Base-by-base conservation (phyloP, 495 filamentous ascomycete genomes). In the Xeromyces bisporus region DNA sequence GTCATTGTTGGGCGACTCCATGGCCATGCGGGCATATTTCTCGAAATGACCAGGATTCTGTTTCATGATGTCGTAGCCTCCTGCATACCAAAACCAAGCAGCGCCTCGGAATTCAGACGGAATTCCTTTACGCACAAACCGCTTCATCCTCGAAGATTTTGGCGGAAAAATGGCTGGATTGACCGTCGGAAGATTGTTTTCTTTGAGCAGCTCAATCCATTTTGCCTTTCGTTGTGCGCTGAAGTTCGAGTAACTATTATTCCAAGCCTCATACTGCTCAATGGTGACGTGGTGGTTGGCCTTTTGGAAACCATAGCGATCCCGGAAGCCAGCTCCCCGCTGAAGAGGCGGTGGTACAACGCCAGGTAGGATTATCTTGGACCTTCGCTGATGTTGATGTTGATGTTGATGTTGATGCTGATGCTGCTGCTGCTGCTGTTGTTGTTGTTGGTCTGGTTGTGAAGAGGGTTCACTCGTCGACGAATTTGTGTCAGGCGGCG, bases 61-160 rank as follows among this genome's bases (percentile, higher is more conserved):
- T 33, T 69, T 67, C 33, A 94, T 44, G 39, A 76, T 71, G 24
- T 73, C 68, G 16, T 80, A 80, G 4, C 89, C 89, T 8, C 83
- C 84, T n/a, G 84, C 85, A 50, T 94, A 97, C 53, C 75, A 96
- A 44, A 93, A 97, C 89, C 89, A 97, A 18, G 89, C 87, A 3
- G 78, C 75, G 7, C 89, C 89, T 42, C 89, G 69, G 70, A 81
- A 85, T 35, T 92, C 82, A 1, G 85, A 77, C 2, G 89, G 89
- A 15, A 94, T 84, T n/a, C 89, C 89, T 51, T 97, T 97, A 20
- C 87, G 74, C 17, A 93, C 69, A 45, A 81, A 93, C 8, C 84
- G 68, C 55, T 92, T 93, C 17, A 86, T 67, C 44, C 87, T 91
- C 24, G 67, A 61, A 9, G 75, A 83, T 33, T 72, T 78, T 0